phyloP scores from a whole-genome alignment of 495 filamentous ascomycete genomes.

The Xylona heveae region DNA sequence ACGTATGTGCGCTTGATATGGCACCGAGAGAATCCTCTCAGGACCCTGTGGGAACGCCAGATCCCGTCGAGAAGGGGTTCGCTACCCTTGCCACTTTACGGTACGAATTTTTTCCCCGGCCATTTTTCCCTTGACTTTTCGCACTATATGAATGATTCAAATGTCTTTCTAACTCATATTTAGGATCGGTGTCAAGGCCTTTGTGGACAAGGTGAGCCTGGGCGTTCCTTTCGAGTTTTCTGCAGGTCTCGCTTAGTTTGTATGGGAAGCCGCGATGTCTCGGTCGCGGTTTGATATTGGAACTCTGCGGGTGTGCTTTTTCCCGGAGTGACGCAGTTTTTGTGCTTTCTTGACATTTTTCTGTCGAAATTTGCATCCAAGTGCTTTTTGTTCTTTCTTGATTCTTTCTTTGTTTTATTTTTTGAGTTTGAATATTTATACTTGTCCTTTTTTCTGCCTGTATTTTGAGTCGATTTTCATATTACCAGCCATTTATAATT shows the following conservation, averaged over 20 bases:
- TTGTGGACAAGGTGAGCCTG: slow-evolving; percentile 41
- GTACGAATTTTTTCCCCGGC: slow-evolving; percentile 22
- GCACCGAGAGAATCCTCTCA: slow-evolving; percentile 13
- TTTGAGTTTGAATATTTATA: not conserved
- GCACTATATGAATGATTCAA: no score
- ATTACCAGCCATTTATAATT: slow-evolving; percentile 4
- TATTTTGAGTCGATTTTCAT: not conserved
- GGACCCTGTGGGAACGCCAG: slow-evolving; percentile 31
- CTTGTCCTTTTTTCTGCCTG: not conserved
- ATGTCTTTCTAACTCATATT: no score
- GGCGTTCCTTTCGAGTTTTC: not conserved
- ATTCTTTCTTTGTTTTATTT: not conserved
- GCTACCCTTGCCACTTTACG: slow-evolving; percentile 60
- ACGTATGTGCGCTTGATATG: slow-evolving; percentile 7
- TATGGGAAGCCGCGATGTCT: slow-evolving; percentile 1
- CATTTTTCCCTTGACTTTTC: no score
- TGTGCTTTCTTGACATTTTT: not conserved
- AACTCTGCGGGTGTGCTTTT: not conserved
- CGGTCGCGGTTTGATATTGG: slow-evolving; percentile 3
- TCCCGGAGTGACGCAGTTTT: not conserved
- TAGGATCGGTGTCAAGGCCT: slow-evolving; percentile 54
- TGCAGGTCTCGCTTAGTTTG: not conserved
- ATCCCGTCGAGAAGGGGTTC: slow-evolving; percentile 50
- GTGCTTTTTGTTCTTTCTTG: not conserved
- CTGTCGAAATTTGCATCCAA: not conserved